Percentiles rank a stretch among this genome's conserved stretches.
phyloP scores from a whole-genome alignment of 2,329 filamentous ascomycete species.

The Fusarium irregulare region DNA sequence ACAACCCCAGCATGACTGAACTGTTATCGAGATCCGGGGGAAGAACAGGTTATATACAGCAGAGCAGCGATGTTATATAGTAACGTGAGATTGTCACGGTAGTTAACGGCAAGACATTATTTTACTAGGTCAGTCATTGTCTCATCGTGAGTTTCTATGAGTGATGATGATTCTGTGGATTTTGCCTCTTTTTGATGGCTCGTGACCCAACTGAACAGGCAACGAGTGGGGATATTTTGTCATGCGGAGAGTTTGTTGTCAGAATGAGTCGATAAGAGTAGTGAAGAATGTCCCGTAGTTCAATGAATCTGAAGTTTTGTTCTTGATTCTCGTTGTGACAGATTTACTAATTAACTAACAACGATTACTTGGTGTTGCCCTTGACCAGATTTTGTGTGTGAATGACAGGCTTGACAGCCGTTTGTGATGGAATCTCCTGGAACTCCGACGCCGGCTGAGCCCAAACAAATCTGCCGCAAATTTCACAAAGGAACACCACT shows the following conservation, averaged over 20 bases:
- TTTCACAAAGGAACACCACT: constrained; percentile 9
- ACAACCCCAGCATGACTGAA: constrained; percentile 28
- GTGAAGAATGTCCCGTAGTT: not conserved
- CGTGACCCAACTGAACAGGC: not conserved
- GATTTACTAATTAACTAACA: not conserved
- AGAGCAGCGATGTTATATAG: not conserved
- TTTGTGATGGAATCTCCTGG: constrained; percentile 24
- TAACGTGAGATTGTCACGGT: constrained; percentile 43
- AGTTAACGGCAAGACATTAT: constrained; percentile 23
- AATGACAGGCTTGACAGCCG: not conserved
- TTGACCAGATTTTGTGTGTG: constrained; percentile 2
- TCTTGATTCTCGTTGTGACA: not conserved
- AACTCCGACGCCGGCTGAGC: constrained; percentile 25
- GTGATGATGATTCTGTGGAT: constrained; percentile 8
- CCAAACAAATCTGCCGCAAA: constrained; percentile 33
- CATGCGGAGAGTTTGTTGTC: not conserved
- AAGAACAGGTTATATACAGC: constrained; percentile 21
- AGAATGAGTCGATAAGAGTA: not conserved
- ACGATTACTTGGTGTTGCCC: not conserved
- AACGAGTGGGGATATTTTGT: not conserved
- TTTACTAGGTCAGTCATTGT: constrained; percentile 23
- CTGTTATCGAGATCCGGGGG: constrained; percentile 6
- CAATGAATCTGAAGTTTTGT: not conserved
- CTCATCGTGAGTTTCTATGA: constrained; percentile 20
- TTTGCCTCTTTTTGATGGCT: not conserved